Evolutionary conservation across 306 rosid genomes (phyloP).

Genomic region (Argentina anserina): DNA sequence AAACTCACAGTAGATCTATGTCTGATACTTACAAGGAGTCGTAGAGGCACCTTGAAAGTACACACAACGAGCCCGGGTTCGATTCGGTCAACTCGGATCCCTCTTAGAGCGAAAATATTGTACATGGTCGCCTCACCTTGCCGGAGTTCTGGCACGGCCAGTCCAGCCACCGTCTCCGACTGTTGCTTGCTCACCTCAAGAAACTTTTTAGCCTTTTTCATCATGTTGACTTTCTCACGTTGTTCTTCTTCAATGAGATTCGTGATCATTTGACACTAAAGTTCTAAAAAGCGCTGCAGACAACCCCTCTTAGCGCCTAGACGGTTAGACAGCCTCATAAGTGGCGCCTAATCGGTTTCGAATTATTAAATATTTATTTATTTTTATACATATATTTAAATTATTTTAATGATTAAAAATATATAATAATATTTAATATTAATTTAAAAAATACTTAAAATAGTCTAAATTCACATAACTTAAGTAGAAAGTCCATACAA

Average conservation of each 20-base stretch:
- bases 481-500: too few species aligned
- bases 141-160: constrained; percentile 24
- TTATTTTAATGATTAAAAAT: too few species aligned
- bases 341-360: too few species aligned
- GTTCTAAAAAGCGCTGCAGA: too few species aligned
- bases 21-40: constrained; percentile 45
- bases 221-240: constrained; percentile 28
- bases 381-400: too few species aligned
- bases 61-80: constrained; percentile 62
- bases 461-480: too few species aligned
- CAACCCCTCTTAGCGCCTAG: too few species aligned
- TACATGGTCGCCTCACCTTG: constrained; percentile 38
- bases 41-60: constrained; percentile 61
- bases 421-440: too few species aligned
- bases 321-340: too few species aligned
- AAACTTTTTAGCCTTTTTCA: constrained; percentile 42
- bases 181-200: constrained; percentile 39
- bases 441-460: too few species aligned
- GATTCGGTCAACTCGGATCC: constrained; percentile 68
- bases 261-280: too few species aligned
- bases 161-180: constrained; percentile 37
- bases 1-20: background rate
- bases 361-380: too few species aligned
- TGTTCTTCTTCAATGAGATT: background rate
- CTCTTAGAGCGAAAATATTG: constrained; percentile 45